Evolutionary conservation across 176 grass and related monocot species (phyloP).

Genomic region (Oryza longistaminata): DNA sequence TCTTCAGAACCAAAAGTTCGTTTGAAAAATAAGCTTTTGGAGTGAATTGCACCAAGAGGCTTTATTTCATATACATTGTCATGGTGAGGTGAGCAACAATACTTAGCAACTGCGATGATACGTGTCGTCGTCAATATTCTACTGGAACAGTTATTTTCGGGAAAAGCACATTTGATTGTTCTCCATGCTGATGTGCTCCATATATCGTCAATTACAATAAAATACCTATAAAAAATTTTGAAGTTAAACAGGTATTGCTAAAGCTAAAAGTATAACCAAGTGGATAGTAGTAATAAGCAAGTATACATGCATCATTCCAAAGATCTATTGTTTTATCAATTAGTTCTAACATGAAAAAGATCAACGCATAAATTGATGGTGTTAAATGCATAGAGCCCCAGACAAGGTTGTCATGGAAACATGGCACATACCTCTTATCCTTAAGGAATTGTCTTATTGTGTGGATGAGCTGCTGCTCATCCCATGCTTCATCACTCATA

Average conservation of each 20-base stretch:
- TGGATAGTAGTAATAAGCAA: background rate
- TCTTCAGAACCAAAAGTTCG: conserved; percentile 20
- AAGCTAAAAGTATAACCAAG: too few relatives aligned
- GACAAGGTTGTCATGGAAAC: background rate
- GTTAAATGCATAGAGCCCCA: background rate
- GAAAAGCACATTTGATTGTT: conserved; percentile 24
- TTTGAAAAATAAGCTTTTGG: conserved; percentile 32
- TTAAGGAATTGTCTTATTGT: conserved; percentile 21
- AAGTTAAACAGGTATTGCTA: conserved; percentile 6
- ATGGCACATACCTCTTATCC: conserved; percentile 16
- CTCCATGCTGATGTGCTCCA: conserved; percentile 28
- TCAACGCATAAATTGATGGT: background rate
- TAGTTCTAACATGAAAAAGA: background rate
- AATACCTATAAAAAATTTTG: background rate
- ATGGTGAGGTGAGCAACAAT: conserved; percentile 10
- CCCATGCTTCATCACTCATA: background rate
- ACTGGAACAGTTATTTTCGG: conserved; percentile 24
- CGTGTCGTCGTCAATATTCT: conserved; percentile 32
- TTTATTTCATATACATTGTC: conserved; percentile 24
- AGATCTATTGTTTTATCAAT: background rate
- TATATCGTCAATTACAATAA: conserved; percentile 34
- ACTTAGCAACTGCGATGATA: conserved; percentile 13
- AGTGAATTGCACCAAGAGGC: conserved; percentile 14
- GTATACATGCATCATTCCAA: background rate
- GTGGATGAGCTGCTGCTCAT: conserved; percentile 17